Evolutionary conservation across 257 asterid species (phyloP), one percentile per base, ranked within the genome.

Genomic region (Parsonsia alboflavescens): DNA sequence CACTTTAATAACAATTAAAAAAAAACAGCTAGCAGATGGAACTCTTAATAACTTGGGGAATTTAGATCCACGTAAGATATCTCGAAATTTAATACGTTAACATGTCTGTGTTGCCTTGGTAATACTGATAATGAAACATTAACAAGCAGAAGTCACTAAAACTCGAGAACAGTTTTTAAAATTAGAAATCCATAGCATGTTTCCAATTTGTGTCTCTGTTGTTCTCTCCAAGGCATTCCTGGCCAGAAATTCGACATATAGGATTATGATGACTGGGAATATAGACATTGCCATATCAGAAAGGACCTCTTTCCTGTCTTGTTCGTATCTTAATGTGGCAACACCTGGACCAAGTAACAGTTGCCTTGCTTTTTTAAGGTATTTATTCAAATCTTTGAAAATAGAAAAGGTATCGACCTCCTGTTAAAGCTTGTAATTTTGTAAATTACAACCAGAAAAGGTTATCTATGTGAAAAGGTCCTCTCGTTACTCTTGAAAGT

Each of bases 241-340:
- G 46, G 61, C 73, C 79, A 73, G 71, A 58, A 73, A 24, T 52
- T 9, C 36, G 50, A 13, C 22, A 44, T 17, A 5, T 53, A 45
- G 8, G 64, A 68, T 33, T 33, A 33, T 67, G 76, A 80, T 67
- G 76, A 80, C 59, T 10, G 24, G 73, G 70, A 19, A 12, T 50
- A 26, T 7, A 73, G 50, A 73, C 15, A 57, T 50, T 73, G 78
- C 81, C 81, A 73, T 66, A 52, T 50, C 33, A 21, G 6, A 53
- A 28, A 57, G 41, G 57, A 30, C 72, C 75, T 68, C 9, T 49
- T 49, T n/a, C 62, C 52, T 6, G 19, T 1, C 5, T 45, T 52
- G 48, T 10, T 21, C 22, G 33, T 13, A 50, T 24, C 19, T 26
- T 61, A 63, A 42, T 49, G 41, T 62, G 79, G 79, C 48, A 70